A percentile compares a stretch with the other conserved stretches of the same genome.
Evolutionary conservation across 371 early-diverging fungal species (phyloP).

Genomic region (Rhizopus microsporus): DNA sequence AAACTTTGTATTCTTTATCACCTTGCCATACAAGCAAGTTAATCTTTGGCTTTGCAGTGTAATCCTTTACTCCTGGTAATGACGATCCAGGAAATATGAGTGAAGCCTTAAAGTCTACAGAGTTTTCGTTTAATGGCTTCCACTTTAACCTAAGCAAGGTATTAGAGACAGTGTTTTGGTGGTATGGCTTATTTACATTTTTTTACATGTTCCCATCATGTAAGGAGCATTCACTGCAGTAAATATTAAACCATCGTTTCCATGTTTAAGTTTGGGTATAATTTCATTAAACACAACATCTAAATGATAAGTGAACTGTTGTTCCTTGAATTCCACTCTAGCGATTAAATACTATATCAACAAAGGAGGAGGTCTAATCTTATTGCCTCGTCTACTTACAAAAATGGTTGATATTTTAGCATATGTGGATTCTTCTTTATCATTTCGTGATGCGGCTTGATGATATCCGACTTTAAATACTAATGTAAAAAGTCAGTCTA

Average conservation of each 20-base stretch:
- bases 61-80: conserved; percentile 41
- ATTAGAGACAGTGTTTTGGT: background rate
- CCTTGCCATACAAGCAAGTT: conserved; percentile 65
- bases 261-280: conserved; percentile 82
- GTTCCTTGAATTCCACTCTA: conserved; percentile 70
- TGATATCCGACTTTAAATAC: conserved; percentile 65
- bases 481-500: conserved; percentile 26
- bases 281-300: conserved; percentile 64
- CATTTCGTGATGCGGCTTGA: conserved; percentile 67
- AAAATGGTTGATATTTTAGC: conserved; percentile 58
- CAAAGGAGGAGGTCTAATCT: background rate
- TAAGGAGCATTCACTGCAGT: conserved; percentile 90
- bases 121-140: conserved; percentile 98
- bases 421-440: conserved; percentile 47
- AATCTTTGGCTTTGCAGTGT: conserved; percentile 48
- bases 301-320: conserved; percentile 72
- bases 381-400: conserved; percentile 37
- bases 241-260: conserved; percentile 97
- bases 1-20: conserved; percentile 50
- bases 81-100: conserved; percentile 43
- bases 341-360: background rate
- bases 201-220: conserved; percentile 79
- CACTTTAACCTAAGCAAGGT: conserved; percentile 85
- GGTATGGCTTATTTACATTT: conserved; percentile 61
- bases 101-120: conserved; percentile 87